phyloP scores from a whole-genome alignment of 163 green algal species.

The Coccomyxa subellipsoidea region DNA sequence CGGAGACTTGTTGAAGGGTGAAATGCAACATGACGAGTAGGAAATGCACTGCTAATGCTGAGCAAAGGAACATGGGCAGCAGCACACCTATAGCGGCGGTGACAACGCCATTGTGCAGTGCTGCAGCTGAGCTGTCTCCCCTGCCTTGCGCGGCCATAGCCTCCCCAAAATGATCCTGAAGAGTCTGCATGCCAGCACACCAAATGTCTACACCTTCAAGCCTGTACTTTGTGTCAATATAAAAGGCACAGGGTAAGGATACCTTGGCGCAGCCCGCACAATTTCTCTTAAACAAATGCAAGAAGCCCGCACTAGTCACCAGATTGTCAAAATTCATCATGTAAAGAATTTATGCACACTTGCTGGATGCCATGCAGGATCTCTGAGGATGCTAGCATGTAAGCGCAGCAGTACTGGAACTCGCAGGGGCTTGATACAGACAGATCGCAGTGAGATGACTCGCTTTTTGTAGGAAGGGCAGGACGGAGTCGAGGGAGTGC shows the following conservation, averaged over 20 bases:
- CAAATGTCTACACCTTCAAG: not conserved
- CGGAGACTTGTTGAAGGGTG: too few species aligned
- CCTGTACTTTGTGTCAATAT: too few species aligned
- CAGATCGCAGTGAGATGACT: not conserved
- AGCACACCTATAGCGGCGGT: conserved; percentile 49
- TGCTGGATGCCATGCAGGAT: too few species aligned
- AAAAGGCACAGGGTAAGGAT: too few species aligned
- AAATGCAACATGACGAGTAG: too few species aligned
- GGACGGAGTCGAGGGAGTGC: conserved; percentile 44
- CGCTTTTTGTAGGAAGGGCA: conserved; percentile 59
- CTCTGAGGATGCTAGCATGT: not conserved
- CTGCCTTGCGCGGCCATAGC: conserved; percentile 30
- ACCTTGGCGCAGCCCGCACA: too few species aligned
- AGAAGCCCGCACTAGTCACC: not conserved
- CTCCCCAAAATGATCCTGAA: conserved; percentile 59
- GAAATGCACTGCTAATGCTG: too few species aligned
- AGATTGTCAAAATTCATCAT: not conserved
- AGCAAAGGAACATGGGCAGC: too few species aligned
- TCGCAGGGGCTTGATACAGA: not conserved
- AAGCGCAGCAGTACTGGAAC: too few species aligned
- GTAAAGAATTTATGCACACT: too few species aligned
- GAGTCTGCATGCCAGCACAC: conserved; percentile 14
- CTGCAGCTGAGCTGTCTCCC: conserved; percentile 22
- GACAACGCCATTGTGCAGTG: conserved; percentile 53
- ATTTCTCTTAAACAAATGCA: not conserved